phyloP scores from a whole-genome alignment of 2,329 filamentous ascomycete species.

The Calonectria hawksworthii region DNA sequence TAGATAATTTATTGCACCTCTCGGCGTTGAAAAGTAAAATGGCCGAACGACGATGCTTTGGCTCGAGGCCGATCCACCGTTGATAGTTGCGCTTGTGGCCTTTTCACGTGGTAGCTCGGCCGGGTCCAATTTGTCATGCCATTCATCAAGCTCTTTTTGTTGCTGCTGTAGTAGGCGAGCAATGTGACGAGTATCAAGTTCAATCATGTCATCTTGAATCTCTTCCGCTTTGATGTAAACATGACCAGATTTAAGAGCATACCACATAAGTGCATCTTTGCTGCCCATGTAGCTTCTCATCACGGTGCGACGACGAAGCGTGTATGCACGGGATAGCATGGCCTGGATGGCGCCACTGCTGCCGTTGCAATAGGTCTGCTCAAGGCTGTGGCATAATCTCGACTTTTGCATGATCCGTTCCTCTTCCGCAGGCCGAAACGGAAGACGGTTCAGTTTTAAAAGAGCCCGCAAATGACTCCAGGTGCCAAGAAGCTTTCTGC shows the following conservation, averaged over 20 bases:
- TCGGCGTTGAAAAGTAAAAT: background rate
- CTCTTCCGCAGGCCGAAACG: background rate
- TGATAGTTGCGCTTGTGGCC: background rate
- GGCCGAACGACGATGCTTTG: background rate
- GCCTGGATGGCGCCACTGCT: background rate
- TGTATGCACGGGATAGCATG: background rate
- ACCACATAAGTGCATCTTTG: background rate
- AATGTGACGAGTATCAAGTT: background rate
- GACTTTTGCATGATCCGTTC: background rate
- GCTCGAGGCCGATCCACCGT: background rate
- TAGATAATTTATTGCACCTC: background rate
- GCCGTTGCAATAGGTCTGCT: background rate
- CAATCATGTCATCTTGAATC: background rate
- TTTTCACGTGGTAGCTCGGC: background rate
- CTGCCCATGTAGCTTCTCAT: background rate
- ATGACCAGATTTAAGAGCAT: background rate
- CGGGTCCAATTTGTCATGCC: background rate
- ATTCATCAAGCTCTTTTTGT: slow-evolving; percentile 6
- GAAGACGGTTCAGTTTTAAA: background rate
- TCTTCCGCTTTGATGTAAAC: background rate
- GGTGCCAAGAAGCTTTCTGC: background rate
- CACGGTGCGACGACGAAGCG: background rate
- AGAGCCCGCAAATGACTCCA: background rate
- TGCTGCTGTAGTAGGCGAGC: background rate
- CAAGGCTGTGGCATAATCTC: background rate